Base-by-base conservation (phyloP, 805 yeast genomes). In the Yarrowia divulgata region DNA sequence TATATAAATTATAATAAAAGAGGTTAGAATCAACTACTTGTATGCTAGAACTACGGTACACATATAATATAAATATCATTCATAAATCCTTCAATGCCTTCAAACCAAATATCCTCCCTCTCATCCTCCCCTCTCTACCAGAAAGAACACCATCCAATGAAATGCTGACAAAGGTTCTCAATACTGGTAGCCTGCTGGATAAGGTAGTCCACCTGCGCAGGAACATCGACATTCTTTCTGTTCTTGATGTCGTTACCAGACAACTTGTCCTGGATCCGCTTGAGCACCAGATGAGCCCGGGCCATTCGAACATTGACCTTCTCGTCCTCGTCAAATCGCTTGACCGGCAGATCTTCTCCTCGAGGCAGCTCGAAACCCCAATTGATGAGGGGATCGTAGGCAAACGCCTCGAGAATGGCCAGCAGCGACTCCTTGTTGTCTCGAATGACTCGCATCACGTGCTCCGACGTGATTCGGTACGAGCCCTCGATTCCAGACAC, bases 61-160 rank as follows among this genome's bases (percentile, higher is more conserved):
- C 29, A 23, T 4, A 9, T 43, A 18, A 45, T 49, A 49, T 49
- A 49, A 49, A 49, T 49, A 49, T 49, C 54, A 49, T 49, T 32
- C 54, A 49, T 49, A 49, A 49, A 49, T 49, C 54, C 54, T 49
- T 49, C 54, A 7, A 34, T 23, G 37, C 19, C 16, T 7, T 43
- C n/a, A n/a, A n/a, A n/a, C n/a, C n/a, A n/a, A n/a, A n/a, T 13
- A 23, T 13, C n/a, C 35, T 7, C 14, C 12, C 18, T 14, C 35
- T 39, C 46, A 29, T 16, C 3, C 19, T 1, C 4, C 29, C 29
- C 2, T 23, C 29, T 23, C 19, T 75, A 94, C 98, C 99, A 95
- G 85, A 94, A 95, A 0, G 98, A 91, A 80, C 99, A 95, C 99
- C 99, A 95, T 19, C 99, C 99, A 71, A 95, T 90, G 77, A 91